phyloP scores from a whole-genome alignment of 2,329 filamentous ascomycete genomes.

The Plectosphaerella plurivora region DNA sequence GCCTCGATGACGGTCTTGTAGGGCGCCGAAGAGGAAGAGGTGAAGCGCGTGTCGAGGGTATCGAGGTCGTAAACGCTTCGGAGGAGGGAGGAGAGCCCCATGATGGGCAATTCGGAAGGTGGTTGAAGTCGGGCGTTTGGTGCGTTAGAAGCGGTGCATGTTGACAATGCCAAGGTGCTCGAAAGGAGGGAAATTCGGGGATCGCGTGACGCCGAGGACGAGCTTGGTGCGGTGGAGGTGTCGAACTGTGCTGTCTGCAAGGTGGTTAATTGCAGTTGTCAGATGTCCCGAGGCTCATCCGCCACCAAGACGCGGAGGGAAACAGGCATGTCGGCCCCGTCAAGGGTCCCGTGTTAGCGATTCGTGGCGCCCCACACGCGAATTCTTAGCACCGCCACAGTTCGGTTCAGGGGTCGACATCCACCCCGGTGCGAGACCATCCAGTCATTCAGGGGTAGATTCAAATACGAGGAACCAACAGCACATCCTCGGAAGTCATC shows the following conservation, averaged over 20 bases:
- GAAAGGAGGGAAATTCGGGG: not conserved
- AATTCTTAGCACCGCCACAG: too few species aligned
- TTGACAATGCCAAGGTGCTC: not conserved
- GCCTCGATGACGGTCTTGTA: slow-evolving; percentile 55
- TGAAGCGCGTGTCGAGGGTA: slow-evolving; percentile 60
- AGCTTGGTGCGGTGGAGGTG: not conserved
- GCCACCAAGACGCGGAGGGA: not conserved
- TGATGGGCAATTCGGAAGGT: slow-evolving; percentile 17
- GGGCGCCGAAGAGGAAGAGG: slow-evolving; percentile 64
- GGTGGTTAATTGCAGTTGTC: not conserved
- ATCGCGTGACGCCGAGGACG: not conserved
- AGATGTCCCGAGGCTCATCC: not conserved
- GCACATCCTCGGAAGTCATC: too few species aligned
- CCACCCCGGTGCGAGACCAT: too few species aligned
- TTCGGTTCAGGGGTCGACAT: too few species aligned
- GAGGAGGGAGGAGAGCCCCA: slow-evolving; percentile 39
- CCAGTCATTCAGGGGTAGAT: too few species aligned
- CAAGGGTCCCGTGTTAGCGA: too few species aligned
- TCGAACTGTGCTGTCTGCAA: not conserved
- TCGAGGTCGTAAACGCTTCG: slow-evolving; percentile 59
- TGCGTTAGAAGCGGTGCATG: not conserved
- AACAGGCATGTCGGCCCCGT: too few species aligned
- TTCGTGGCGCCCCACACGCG: too few species aligned
- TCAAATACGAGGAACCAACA: too few species aligned
- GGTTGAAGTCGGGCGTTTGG: too few species aligned